These are phyloP conservation scores for Yarrowia divulgata DNA, from an alignment of 805 yeast species.

Conservation along the genomic window DNA sequence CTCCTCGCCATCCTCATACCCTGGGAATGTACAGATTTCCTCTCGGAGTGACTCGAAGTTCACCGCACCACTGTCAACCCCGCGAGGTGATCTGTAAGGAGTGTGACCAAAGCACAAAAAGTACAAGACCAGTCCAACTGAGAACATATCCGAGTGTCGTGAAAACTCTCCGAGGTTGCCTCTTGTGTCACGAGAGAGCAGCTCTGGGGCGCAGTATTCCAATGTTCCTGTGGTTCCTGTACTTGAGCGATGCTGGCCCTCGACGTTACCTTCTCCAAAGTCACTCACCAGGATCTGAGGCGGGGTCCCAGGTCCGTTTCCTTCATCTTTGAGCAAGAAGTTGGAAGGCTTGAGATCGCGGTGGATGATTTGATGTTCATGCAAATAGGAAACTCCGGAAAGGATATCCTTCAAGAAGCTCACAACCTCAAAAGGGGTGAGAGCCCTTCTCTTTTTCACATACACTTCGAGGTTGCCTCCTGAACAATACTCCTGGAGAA, in stretches of 20 bases:
- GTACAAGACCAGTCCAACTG: conserved; percentile 82
- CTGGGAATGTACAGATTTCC: conserved; percentile 51
- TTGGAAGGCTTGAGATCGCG: conserved; percentile 90
- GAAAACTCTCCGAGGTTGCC: conserved; percentile 64
- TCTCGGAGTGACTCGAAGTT: conserved; percentile 50
- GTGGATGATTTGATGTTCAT: conserved; percentile 78
- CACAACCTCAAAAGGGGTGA: conserved; percentile 65
- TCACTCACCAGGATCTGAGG: conserved; percentile 84
- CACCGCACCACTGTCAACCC: conserved; percentile 43
- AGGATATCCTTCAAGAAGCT: conserved; percentile 72
- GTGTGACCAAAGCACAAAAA: conserved; percentile 73
- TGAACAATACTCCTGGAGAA: conserved; percentile 84
- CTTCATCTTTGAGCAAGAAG: conserved; percentile 60
- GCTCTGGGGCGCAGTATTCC: conserved; percentile 88
- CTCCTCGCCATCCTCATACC: conserved; percentile 50
- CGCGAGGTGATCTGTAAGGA: conserved; percentile 58
- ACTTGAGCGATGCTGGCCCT: conserved; percentile 67
- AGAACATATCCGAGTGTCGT: conserved; percentile 77
- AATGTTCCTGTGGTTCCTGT: conserved; percentile 89
- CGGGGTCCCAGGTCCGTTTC: conserved; percentile 48
- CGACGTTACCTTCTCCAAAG: conserved; percentile 86
- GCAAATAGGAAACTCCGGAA: conserved; percentile 74
- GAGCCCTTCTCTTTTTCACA: conserved; percentile 46
- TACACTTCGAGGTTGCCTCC: conserved; percentile 87
- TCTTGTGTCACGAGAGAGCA: conserved; percentile 53